Conservation (phyloP, 352 stramenopile genomes). For the Peronospora tabacina region DNA sequence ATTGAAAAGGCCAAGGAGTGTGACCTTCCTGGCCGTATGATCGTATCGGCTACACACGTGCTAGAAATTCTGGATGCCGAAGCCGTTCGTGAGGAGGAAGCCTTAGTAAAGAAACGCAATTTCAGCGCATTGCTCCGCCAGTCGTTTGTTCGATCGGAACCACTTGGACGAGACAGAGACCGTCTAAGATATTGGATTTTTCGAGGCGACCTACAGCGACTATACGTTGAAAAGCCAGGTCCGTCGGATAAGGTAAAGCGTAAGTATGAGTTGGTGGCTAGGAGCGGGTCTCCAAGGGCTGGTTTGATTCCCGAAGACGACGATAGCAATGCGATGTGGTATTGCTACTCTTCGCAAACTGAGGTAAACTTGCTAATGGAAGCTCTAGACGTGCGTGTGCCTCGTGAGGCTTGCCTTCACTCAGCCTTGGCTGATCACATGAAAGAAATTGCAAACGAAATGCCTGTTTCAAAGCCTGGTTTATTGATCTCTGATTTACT, state of each 20-base stretch:
- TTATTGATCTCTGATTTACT: conserved; percentile 68
- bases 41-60: conserved; percentile 68
- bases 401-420: conserved; percentile 42
- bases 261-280: conserved; percentile 35
- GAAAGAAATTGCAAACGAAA: conserved; percentile 45
- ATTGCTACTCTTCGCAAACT: conserved; percentile 51
- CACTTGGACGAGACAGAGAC: conserved; percentile 57
- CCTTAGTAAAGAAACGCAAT: conserved; percentile 49
- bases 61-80: conserved; percentile 73
- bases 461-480: conserved; percentile 64
- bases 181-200: conserved; percentile 68
- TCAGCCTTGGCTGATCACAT: conserved; percentile 54
- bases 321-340: conserved; percentile 42
- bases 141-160: conserved; percentile 67
- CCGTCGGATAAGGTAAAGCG: conserved; percentile 34
- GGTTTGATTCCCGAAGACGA: conserved; percentile 18
- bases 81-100: conserved; percentile 53
- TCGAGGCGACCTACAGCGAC: conserved; percentile 44
- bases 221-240: conserved; percentile 67
- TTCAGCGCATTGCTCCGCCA: conserved; percentile 52
- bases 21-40: conserved; percentile 44
- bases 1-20: conserved; percentile 77
- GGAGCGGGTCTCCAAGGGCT: conserved; percentile 25
- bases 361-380: conserved; percentile 56
- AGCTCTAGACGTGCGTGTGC: conserved; percentile 42